phyloP scores from a whole-genome alignment of 352 stramenopile species.

The Globisporangium solare region DNA sequence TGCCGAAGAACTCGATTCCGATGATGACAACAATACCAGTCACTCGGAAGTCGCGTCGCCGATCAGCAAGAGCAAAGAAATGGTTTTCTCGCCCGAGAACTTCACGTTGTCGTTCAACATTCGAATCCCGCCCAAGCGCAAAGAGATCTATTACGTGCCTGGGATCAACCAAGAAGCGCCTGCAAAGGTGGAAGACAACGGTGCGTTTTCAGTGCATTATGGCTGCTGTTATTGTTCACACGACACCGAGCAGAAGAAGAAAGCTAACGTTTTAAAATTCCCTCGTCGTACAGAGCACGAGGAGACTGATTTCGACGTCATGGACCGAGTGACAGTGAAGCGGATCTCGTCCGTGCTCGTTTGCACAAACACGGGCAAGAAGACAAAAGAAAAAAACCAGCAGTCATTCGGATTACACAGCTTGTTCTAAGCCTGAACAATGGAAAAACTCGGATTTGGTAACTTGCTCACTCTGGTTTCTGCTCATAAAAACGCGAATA shows the following conservation, averaged over 20 bases:
- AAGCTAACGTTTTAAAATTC: not conserved
- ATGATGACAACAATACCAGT: slow-evolving; percentile 1
- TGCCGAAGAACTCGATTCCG: not conserved
- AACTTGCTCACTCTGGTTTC: slow-evolving; percentile 1
- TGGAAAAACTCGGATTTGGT: not conserved
- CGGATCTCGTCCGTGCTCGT: slow-evolving; percentile 68
- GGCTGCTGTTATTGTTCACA: not conserved
- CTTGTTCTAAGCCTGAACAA: not conserved
- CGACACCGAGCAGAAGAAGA: not conserved
- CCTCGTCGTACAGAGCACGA: slow-evolving; percentile 32
- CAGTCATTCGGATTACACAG: not conserved
- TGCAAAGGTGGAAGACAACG: slow-evolving; percentile 29
- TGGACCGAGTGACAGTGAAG: slow-evolving; percentile 78
- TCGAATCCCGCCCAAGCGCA: slow-evolving; percentile 53
- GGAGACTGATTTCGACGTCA: slow-evolving; percentile 61
- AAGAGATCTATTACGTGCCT: slow-evolving; percentile 55
- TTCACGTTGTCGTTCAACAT: slow-evolving; percentile 80
- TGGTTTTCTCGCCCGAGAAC: slow-evolving; percentile 34
- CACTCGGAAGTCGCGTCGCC: slow-evolving; percentile 7
- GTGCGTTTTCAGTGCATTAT: slow-evolving; percentile 11
- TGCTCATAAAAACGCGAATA: slow-evolving; percentile 55
- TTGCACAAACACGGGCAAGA: slow-evolving; percentile 58
- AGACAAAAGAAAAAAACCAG: slow-evolving; percentile 23
- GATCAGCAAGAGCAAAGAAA: slow-evolving; percentile 11
- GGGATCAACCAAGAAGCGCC: slow-evolving; percentile 26